These are phyloP conservation scores for Alternaria consortialis DNA, from an alignment of 2,329 filamentous ascomycete species.

Conservation along the genomic window DNA sequence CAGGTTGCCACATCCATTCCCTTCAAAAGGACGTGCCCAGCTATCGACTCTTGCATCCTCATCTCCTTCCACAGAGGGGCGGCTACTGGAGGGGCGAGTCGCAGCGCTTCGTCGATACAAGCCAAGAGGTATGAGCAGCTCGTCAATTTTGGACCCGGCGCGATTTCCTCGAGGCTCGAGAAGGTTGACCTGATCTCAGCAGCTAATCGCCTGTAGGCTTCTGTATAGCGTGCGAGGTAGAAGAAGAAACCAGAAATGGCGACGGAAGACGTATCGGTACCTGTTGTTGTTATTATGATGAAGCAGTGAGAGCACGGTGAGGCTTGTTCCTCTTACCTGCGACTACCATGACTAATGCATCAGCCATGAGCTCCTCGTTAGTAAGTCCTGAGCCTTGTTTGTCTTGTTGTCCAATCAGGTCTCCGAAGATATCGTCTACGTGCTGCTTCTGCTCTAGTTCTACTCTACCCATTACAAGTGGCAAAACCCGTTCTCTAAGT, in stretches of 20 bases:
- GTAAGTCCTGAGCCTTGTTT: not conserved
- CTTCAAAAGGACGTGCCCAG: not conserved
- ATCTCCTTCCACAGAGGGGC: slow-evolving; percentile 23
- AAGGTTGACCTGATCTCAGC: slow-evolving; percentile 29
- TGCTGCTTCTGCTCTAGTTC: slow-evolving; percentile 7
- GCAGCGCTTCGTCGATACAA: slow-evolving; percentile 39
- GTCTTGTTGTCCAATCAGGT: not conserved
- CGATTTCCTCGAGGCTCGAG: slow-evolving; percentile 24
- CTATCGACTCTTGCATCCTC: slow-evolving; percentile 1
- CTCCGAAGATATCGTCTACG: not conserved
- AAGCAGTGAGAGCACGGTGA: not conserved
- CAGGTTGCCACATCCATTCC: slow-evolving; percentile 1
- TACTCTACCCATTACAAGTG: not conserved
- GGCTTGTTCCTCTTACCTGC: slow-evolving; percentile 6
- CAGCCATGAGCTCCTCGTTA: not conserved
- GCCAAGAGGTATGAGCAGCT: slow-evolving; percentile 27
- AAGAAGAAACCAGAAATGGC: slow-evolving; percentile 42
- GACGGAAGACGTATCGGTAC: slow-evolving; percentile 46
- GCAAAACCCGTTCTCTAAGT: not conserved
- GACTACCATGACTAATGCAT: slow-evolving; percentile 1
- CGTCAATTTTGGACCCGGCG: slow-evolving; percentile 18
- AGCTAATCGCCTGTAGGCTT: slow-evolving; percentile 22
- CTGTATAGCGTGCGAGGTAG: slow-evolving; percentile 49
- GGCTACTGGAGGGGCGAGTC: slow-evolving; percentile 30
- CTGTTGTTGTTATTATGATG: slow-evolving; percentile 24